A percentile compares a stretch with the other conserved stretches of the same genome.
Conservation (phyloP, 129 eudicot species). For the Tagetes erecta region DNA sequence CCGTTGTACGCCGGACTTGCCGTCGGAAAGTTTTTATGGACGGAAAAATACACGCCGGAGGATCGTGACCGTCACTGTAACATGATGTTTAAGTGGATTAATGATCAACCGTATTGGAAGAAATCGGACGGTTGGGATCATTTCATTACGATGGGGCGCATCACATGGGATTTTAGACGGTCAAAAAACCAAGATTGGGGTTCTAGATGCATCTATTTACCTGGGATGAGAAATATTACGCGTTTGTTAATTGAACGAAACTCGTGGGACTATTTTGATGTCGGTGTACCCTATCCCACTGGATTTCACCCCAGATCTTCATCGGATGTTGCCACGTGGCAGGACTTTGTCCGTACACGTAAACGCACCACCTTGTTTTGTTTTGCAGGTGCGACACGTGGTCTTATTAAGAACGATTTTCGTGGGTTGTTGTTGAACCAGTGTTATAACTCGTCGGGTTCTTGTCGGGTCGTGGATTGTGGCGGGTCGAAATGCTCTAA, state of each 20-base stretch:
- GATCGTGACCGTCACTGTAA: conserved; percentile 72
- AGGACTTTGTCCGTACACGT: conserved; percentile 60
- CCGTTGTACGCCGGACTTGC: conserved; percentile 96
- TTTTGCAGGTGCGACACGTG: conserved; percentile 94
- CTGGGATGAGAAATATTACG: conserved; percentile 79
- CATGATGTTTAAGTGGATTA: conserved; percentile 68
- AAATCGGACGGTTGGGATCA: conserved; percentile 84
- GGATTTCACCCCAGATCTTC: conserved; percentile 83
- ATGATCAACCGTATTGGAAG: conserved; percentile 49
- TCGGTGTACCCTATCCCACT: conserved; percentile 96
- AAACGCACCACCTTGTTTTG: conserved; percentile 52
- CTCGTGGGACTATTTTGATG: conserved; percentile 93
- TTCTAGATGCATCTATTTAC: conserved; percentile 65
- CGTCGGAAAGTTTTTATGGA: conserved; percentile 67
- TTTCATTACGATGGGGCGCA: conserved; percentile 80
- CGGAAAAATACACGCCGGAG: conserved; percentile 35
- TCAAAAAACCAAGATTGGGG: conserved; percentile 73
- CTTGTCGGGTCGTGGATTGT: conserved; percentile 81
- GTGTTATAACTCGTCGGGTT: conserved; percentile 54
- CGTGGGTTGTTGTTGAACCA: conserved; percentile 60
- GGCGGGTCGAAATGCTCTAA: conserved; percentile 73
- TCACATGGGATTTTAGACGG: conserved; percentile 95
- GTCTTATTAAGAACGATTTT: conserved; percentile 72
- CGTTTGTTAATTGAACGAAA: conserved; percentile 75
- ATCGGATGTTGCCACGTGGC: conserved; percentile 64